Evolutionary conservation across 495 filamentous ascomycete genomes (phyloP).

Genomic region (Penicillium antarcticum): DNA sequence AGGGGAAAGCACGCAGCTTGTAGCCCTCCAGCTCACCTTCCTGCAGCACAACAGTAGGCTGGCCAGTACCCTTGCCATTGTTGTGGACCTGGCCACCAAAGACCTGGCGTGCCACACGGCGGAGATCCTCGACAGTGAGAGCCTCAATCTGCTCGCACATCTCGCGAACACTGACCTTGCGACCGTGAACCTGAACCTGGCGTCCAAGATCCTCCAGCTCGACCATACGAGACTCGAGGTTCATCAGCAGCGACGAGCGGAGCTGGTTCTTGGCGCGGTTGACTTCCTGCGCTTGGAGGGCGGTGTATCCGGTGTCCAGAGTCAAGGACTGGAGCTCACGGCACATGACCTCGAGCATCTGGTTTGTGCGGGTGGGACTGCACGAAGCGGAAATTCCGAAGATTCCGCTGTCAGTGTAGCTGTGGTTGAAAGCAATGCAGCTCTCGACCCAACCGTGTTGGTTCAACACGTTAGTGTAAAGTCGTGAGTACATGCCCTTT

Average conservation of each 20-base stretch:
- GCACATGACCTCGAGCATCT: constrained; percentile 93
- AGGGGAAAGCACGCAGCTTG: constrained; percentile 55
- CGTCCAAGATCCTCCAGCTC: constrained; percentile 96
- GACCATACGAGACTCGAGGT: constrained; percentile 94
- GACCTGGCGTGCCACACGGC: constrained; percentile 77
- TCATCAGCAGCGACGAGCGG: constrained; percentile 88
- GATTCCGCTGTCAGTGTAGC: constrained; percentile 90
- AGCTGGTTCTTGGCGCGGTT: constrained; percentile 98
- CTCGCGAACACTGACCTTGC: constrained; percentile 84
- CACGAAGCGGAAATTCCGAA: constrained; percentile 93
- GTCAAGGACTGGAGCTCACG: constrained; percentile 79
- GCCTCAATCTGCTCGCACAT: constrained; percentile 87
- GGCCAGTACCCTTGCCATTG: constrained; percentile 73
- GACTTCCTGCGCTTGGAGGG: constrained; percentile 76
- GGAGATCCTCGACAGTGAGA: constrained; percentile 76
- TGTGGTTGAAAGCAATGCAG: constrained; percentile 94
- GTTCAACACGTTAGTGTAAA: constrained; percentile 97
- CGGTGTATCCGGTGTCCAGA: constrained; percentile 62
- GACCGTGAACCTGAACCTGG: constrained; percentile 92
- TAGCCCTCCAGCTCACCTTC: constrained; percentile 55
- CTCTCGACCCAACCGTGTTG: constrained; percentile 95
- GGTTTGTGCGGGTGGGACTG: constrained; percentile 64
- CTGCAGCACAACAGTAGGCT: constrained; percentile 93
- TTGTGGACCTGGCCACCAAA: constrained; percentile 77
- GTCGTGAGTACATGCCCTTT: constrained; percentile 97